These are phyloP conservation scores for Spinacia oleracea DNA, from an alignment of 179 eudicot genomes.

Conservation along the genomic window DNA sequence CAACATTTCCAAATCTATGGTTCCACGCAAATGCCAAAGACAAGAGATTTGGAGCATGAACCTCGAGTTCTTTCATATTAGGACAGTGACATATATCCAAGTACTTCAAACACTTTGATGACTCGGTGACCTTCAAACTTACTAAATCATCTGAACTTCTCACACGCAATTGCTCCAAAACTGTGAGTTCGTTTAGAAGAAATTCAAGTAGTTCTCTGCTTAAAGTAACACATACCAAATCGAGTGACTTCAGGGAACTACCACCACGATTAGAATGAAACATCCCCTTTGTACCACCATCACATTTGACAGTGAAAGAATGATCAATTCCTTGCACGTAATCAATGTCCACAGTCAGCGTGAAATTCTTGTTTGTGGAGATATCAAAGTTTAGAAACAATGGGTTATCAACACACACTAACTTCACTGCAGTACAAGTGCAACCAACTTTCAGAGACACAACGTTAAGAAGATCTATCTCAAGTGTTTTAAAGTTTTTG, in stretches of 20 bases:
- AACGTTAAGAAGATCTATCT: background rate
- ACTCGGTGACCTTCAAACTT: slow-evolving; percentile 1
- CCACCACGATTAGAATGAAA: background rate
- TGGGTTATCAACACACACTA: background rate
- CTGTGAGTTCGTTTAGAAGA: background rate
- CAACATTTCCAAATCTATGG: background rate
- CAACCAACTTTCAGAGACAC: background rate
- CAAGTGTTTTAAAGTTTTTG: background rate
- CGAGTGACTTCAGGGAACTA: background rate
- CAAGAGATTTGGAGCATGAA: background rate
- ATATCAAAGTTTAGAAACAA: background rate
- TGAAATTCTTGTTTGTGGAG: background rate
- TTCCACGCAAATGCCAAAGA: background rate
- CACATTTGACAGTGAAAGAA: background rate
- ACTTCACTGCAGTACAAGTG: background rate
- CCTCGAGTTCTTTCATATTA: background rate
- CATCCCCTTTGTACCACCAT: background rate
- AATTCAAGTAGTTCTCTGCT: background rate
- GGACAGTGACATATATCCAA: background rate
- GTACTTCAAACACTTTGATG: background rate
- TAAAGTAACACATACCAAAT: background rate
- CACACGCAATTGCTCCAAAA: background rate
- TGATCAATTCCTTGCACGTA: background rate
- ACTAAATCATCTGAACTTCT: background rate
- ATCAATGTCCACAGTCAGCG: background rate